phyloP scores from a whole-genome alignment of 2,329 filamentous ascomycete species.

The Botrytis squamosa region DNA sequence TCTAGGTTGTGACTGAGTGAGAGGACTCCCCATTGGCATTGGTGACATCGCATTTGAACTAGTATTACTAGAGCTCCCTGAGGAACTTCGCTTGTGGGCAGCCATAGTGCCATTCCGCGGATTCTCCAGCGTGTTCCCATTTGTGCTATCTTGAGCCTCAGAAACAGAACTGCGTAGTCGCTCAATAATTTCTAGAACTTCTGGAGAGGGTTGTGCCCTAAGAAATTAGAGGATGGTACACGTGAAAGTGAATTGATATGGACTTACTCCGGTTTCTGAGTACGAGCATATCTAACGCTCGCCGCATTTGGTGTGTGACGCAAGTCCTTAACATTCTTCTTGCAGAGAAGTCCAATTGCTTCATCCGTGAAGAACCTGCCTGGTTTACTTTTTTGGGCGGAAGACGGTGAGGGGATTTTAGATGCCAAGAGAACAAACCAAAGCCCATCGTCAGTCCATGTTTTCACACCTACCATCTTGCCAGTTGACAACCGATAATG shows the following conservation, averaged over 20 bases:
- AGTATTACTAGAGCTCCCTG: not conserved
- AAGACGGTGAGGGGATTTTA: not conserved
- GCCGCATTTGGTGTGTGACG: not conserved
- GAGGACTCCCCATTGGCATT: too few species aligned
- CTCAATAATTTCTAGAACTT: not conserved
- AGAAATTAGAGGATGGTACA: not conserved
- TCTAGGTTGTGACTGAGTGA: not conserved
- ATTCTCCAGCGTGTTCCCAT: not conserved
- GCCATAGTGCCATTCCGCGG: not conserved
- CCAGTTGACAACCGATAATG: too few species aligned
- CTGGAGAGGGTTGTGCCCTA: not conserved
- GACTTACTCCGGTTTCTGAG: constrained; percentile 1
- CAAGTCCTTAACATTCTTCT: not conserved
- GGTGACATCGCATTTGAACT: not conserved
- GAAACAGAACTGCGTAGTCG: not conserved
- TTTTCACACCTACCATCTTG: constrained; percentile 7
- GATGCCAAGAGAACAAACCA: not conserved
- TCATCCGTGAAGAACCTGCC: not conserved
- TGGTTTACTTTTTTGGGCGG: not conserved
- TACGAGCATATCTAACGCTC: constrained; percentile 5
- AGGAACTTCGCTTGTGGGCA: not conserved
- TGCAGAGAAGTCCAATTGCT: not conserved
- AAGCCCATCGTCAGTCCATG: constrained; percentile 3
- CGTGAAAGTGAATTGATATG: not conserved
- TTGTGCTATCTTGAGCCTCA: not conserved